These are phyloP conservation scores for Candida broadrunensis DNA, from an alignment of 805 yeast species.

Conservation along the genomic window DNA sequence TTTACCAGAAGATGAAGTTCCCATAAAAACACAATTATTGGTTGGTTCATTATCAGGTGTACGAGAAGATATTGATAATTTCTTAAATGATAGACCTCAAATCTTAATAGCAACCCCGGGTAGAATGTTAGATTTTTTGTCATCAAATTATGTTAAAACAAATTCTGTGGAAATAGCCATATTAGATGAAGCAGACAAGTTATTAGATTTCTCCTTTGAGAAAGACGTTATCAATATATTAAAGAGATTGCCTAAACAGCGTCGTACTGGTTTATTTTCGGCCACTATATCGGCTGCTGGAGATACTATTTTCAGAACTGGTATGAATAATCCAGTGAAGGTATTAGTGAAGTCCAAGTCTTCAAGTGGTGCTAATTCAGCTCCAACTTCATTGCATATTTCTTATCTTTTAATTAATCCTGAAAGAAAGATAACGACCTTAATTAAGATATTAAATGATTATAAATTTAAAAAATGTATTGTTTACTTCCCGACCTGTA, in stretches of 20 bases:
- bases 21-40: conserved; percentile 55
- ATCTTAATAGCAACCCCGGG: conserved; percentile 93
- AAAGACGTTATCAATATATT: conserved; percentile 67
- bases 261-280: conserved; percentile 90
- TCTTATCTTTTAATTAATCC: conserved; percentile 61
- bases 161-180: conserved; percentile 68
- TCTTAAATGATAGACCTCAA: conserved; percentile 57
- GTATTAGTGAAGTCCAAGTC: conserved; percentile 64
- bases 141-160: conserved; percentile 56
- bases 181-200: conserved; percentile 90
- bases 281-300: conserved; percentile 91
- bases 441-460: conserved; percentile 52
- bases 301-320: conserved; percentile 73
- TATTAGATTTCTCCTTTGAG: conserved; percentile 75
- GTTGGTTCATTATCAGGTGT: conserved; percentile 64
- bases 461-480: conserved; percentile 73
- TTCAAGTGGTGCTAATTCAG: conserved; percentile 25
- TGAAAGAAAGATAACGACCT: conserved; percentile 54
- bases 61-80: conserved; percentile 67
- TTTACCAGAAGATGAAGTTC: conserved; percentile 45
- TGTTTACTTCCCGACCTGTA: conserved; percentile 91
- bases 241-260: conserved; percentile 75
- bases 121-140: conserved; percentile 70
- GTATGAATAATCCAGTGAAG: conserved; percentile 90
- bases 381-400: conserved; percentile 65